Evolutionary conservation across 1,139 yeast genomes (phyloP).

Genomic region (Saccharomycopsis hybrid): DNA sequence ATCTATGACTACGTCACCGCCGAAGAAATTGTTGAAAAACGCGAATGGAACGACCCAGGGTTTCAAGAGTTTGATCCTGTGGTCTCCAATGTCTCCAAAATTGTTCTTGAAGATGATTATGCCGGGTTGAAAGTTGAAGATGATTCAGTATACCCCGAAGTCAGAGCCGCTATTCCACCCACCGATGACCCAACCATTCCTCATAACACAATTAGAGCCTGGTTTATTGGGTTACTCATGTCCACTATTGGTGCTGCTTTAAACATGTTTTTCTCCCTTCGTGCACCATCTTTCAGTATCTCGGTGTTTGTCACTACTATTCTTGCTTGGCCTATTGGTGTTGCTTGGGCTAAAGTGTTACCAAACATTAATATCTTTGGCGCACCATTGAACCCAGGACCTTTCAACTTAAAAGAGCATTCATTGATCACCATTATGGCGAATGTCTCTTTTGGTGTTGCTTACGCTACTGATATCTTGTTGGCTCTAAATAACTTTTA

Average conservation of each 20-base stretch:
- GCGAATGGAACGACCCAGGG: conserved; percentile 8
- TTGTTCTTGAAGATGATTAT: conserved; percentile 33
- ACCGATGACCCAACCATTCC: conserved; percentile 49
- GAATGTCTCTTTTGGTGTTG: conserved; percentile 54
- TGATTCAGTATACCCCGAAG: conserved; percentile 65
- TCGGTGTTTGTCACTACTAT: conserved; percentile 55
- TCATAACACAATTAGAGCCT: conserved; percentile 57
- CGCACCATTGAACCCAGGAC: conserved; percentile 51
- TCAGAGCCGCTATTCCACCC: conserved; percentile 62
- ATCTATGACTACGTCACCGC: conserved; percentile 13
- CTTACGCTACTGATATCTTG: conserved; percentile 56
- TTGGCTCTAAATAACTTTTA: conserved; percentile 44
- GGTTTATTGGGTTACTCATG: conserved; percentile 47
- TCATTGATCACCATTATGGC: conserved; percentile 58
- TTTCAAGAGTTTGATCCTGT: conserved; percentile 17
- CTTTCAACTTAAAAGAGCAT: conserved; percentile 61
- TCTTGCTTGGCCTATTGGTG: conserved; percentile 59
- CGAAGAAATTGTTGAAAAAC: conserved; percentile 14
- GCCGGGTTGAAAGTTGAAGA: conserved; percentile 36
- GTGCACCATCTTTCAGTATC: conserved; percentile 48
- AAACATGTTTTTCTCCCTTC: conserved; percentile 54
- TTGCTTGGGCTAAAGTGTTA: conserved; percentile 41
- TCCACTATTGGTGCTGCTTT: conserved; percentile 55
- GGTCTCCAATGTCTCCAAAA: conserved; percentile 16
- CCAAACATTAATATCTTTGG: conserved; percentile 44